phyloP scores from a whole-genome alignment of 768 basidiomycete genomes.

The Boletus rufocinnamomeus region DNA sequence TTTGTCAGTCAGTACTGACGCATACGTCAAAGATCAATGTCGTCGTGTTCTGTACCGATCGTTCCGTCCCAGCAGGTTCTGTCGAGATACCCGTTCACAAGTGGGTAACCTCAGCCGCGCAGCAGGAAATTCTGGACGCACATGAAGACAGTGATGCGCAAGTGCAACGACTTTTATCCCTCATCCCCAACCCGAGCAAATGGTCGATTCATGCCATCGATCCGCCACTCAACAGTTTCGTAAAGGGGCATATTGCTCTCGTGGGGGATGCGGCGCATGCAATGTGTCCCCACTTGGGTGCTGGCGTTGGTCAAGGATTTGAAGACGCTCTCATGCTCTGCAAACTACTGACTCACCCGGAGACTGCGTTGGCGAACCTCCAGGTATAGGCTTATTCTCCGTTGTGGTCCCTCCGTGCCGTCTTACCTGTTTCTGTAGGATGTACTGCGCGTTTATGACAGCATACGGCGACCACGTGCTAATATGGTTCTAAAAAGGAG shows the following conservation, averaged over 20 bases:
- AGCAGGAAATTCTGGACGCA: conserved; percentile 45
- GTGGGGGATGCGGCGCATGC: conserved; percentile 62
- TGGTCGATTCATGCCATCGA: conserved; percentile 54
- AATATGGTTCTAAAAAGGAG: conserved; percentile 51
- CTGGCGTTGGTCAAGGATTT: conserved; percentile 60
- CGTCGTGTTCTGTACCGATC: conserved; percentile 44
- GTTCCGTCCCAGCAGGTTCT: conserved; percentile 29
- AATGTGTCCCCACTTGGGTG: conserved; percentile 60
- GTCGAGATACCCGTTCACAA: conserved; percentile 30
- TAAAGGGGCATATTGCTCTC: conserved; percentile 48
- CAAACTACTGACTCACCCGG: conserved; percentile 45
- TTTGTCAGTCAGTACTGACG: neutral
- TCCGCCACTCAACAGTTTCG: conserved; percentile 47
- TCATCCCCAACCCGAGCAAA: conserved; percentile 47
- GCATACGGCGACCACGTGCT: conserved; percentile 47
- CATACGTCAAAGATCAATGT: conserved; percentile 44
- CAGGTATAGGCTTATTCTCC: conserved; percentile 34
- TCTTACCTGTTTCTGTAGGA: conserved; percentile 32
- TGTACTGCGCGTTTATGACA: conserved; percentile 49
- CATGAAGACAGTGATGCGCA: conserved; percentile 52
- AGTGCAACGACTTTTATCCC: conserved; percentile 41
- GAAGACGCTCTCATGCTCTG: conserved; percentile 55
- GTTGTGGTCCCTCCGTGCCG: neutral
- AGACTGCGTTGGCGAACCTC: conserved; percentile 42
- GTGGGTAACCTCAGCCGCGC: conserved; percentile 45